Base-by-base conservation (phyloP, 768 basidiomycete genomes). In the Rhizopogon roseolus region DNA sequence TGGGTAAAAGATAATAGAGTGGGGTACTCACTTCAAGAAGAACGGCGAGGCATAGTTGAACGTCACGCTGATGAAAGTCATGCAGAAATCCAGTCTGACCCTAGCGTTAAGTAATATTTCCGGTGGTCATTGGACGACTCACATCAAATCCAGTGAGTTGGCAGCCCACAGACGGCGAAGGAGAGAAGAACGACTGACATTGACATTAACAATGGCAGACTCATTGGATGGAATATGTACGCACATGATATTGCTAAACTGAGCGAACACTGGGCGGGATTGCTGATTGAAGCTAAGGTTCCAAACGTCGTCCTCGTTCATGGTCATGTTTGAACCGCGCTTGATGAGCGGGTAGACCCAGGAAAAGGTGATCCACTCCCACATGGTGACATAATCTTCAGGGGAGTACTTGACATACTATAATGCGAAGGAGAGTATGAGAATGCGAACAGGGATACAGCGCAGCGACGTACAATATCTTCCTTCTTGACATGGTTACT, bases 1-100 rank as follows among this genome's bases (percentile, higher is more conserved):
- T 6, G 4, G 9, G 56, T 6, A 53, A 48, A 25, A 25, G 25
- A 36, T 16, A 11, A 36, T 22, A 39, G n/a, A 5, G 38, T 1
- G 8, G 4, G 5, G 50, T 25, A 53, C 77, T 53, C 46, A 83
- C 81, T 90, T 92, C 41, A 97, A 76, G 73, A 95, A 93, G 73
- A 85, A 93, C 6, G 94, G 93, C 0, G 81, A 80, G 0, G 83
- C 77, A 68, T 93, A 96, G 60, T 87, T 88, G 71, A 92, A 86
- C 0, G 79, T 29, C 29, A 93, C 84, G 59, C 84, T 84, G 53
- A 85, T 63, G 54, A 85, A 70, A 0, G 92, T 90, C 40, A 93
- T 70, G 2, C 60, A 13, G 56, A 86, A 84, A 64, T 94, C 92
- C 41, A 90, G 56, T 28, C 80, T 82, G 41, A 49, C 51, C 42